Percentiles rank a stretch among this genome's conserved stretches.
Evolutionary conservation across 345 rosid species (phyloP).

Genomic region (Moringa oleifera): DNA sequence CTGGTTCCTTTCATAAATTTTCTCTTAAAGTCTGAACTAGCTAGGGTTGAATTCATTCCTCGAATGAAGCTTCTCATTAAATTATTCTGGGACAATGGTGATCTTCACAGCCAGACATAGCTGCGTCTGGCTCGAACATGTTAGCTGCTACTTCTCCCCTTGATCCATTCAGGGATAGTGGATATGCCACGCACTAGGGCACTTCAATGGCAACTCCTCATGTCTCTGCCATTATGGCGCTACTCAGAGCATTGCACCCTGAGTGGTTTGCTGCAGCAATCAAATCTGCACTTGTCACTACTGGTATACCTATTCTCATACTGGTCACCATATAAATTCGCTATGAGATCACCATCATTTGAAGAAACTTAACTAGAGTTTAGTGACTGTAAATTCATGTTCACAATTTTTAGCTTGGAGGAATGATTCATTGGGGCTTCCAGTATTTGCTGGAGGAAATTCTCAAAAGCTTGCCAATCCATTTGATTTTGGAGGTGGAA

Average conservation of each 20-base stretch:
- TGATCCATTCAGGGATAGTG: neutral
- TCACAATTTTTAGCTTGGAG: slow-evolving; percentile 35
- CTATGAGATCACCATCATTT: slow-evolving; percentile 4
- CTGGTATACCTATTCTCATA: slow-evolving; percentile 22
- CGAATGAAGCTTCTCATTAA: neutral
- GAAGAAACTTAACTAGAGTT: too few relatives aligned
- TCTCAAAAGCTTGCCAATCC: slow-evolving; percentile 34
- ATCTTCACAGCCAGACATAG: slow-evolving; percentile 31
- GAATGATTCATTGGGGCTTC: slow-evolving; percentile 31
- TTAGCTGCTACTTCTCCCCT: slow-evolving; percentile 31
- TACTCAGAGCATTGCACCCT: slow-evolving; percentile 35
- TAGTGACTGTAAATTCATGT: too few relatives aligned
- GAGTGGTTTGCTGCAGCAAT: slow-evolving; percentile 41
- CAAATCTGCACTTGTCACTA: slow-evolving; percentile 45
- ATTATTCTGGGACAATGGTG: too few relatives aligned
- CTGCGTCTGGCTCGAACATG: slow-evolving; percentile 37
- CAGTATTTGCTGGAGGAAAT: slow-evolving; percentile 37
- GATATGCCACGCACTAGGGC: slow-evolving; percentile 20
- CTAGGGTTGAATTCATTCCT: neutral
- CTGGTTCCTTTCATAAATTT: too few relatives aligned
- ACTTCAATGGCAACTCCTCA: slow-evolving; percentile 42
- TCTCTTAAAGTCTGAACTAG: neutral
- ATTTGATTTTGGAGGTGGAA: slow-evolving; percentile 61
- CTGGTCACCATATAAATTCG: too few relatives aligned
- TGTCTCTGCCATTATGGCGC: slow-evolving; percentile 33